Conservation (phyloP, 2,329 filamentous ascomycete species). For the Phialophora verrucosa region DNA sequence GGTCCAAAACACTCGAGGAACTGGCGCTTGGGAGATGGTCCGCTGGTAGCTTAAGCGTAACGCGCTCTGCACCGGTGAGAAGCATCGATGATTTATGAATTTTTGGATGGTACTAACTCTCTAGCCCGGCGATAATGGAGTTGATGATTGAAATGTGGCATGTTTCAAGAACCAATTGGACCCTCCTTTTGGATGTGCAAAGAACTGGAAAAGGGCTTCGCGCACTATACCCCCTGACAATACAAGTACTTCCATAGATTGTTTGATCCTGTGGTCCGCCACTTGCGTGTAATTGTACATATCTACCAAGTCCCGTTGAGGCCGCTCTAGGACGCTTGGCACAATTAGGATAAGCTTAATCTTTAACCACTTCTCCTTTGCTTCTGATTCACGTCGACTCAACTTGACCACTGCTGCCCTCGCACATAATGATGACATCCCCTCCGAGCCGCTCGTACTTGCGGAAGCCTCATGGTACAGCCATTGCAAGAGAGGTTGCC, state of each 20-base stretch:
- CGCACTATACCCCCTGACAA: background rate
- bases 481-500: background rate
- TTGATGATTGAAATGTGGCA: constrained; percentile 6
- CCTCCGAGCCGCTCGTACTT: too few species aligned
- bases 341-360: background rate
- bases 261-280: background rate
- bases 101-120: constrained; percentile 1
- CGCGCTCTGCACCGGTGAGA: constrained; percentile 6
- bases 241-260: background rate
- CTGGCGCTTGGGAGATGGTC: constrained; percentile 48
- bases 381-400: background rate
- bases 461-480: background rate
- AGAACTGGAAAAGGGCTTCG: background rate
- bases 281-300: background rate
- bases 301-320: background rate
- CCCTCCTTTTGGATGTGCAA: background rate
- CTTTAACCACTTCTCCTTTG: background rate
- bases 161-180: background rate
- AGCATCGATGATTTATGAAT: constrained; percentile 14
- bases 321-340: background rate
- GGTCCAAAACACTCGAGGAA: constrained; percentile 46
- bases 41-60: constrained; percentile 42
- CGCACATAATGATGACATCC: background rate
- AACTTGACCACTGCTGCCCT: background rate
- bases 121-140: constrained; percentile 7